Evolutionary conservation across 2,329 filamentous ascomycete genomes (phyloP).

Genomic region (Xylaria sp.): DNA sequence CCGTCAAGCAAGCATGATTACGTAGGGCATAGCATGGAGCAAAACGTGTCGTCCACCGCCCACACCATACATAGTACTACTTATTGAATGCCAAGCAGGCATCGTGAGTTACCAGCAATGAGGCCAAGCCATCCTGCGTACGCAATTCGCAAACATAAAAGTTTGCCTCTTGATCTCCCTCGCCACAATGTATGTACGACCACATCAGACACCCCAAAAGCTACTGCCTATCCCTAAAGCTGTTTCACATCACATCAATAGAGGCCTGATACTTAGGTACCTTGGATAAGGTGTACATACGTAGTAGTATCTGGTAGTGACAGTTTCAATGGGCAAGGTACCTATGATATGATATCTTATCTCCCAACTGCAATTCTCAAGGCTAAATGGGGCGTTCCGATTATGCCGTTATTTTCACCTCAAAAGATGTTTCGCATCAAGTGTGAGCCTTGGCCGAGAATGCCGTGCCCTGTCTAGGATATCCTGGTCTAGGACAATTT

Average conservation of each 20-base stretch:
- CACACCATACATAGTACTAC: no score
- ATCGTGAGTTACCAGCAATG: conserved; percentile 37
- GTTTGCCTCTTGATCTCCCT: conserved; percentile 3
- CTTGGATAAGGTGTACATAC: not conserved
- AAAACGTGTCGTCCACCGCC: conserved; percentile 22
- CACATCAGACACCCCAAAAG: conserved; percentile 10
- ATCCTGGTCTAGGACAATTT: conserved; percentile 1
- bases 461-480: not conserved
- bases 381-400: not conserved
- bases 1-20: conserved; percentile 31
- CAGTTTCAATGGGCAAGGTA: not conserved
- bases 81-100: conserved; percentile 46
- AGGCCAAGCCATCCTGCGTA: conserved; percentile 42
- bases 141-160: conserved; percentile 10
- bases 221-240: conserved; percentile 23
- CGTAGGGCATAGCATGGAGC: conserved; percentile 38
- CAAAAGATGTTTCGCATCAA: not conserved
- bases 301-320: no score
- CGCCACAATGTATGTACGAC: not conserved
- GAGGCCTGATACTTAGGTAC: not conserved
- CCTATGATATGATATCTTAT: not conserved
- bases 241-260: conserved; percentile 18
- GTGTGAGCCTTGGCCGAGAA: not conserved
- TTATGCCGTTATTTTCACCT: conserved; percentile 10
- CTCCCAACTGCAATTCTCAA: not conserved